Conservation (phyloP, 2,329 filamentous ascomycete genomes). For the Botryotinia globosa region DNA sequence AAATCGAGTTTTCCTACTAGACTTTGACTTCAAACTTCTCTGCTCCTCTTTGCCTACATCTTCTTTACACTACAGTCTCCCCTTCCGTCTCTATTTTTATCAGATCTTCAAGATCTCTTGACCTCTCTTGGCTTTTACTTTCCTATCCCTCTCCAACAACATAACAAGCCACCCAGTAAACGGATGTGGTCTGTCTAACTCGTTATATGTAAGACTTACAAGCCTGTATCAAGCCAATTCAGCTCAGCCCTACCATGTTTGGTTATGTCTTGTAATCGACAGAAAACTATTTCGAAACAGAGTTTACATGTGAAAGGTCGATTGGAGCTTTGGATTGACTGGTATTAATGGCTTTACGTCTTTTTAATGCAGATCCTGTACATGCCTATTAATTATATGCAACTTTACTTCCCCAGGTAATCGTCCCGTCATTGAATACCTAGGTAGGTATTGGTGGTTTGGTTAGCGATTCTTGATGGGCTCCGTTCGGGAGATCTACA, state of each 20-base stretch:
- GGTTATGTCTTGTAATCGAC: background rate
- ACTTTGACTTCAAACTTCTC: background rate
- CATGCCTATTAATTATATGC: background rate
- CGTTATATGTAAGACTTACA: background rate
- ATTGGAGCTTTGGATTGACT: background rate
- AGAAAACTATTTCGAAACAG: background rate
- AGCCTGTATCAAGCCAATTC: background rate
- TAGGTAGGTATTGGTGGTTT: background rate
- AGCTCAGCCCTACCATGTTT: background rate
- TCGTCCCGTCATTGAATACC: background rate
- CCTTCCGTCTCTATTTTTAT: background rate
- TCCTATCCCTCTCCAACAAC: background rate
- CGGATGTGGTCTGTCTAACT: background rate
- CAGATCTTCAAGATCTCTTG: background rate
- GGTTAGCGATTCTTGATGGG: background rate
- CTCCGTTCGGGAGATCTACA: slow-evolving; percentile 5
- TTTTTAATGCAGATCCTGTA: background rate
- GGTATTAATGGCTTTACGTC: background rate
- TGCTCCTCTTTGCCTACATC: background rate
- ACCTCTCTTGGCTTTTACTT: background rate
- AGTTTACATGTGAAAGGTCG: background rate
- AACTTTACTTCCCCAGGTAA: background rate
- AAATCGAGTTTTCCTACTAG: background rate
- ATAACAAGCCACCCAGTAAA: background rate
- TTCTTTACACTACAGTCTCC: background rate